Base-by-base conservation (phyloP, 2,329 filamentous ascomycete genomes). In the Delphinella strobiligena region DNA sequence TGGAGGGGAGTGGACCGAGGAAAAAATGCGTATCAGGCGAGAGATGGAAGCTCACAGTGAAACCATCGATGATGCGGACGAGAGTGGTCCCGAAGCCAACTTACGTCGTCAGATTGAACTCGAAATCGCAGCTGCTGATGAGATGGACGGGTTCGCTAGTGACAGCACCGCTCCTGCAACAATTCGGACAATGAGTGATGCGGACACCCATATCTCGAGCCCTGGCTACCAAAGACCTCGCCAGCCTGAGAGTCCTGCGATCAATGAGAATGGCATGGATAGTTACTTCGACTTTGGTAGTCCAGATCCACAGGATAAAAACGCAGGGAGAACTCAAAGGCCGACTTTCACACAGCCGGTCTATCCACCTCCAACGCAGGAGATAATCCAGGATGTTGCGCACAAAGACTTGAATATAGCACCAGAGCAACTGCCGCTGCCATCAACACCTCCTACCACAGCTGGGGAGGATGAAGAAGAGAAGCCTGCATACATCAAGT, bases 1-100 rank as follows among this genome's bases (percentile, higher is more conserved):
- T 56, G 87, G 88, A 7, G 78, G 80, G n/a, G 89, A 94, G 51
- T 79, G 94, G 66, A 80, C 89, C 52, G 80, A 74, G 14, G 57
- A 58, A 33, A 52, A 51, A 19, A 58, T 59, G 49, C 49, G 49
- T 35, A 22, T 47, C 19, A 49, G 55, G 11, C 48, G 54, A 36
- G 56, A 58, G 45, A 46, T 43, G 14, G 32, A 12, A 16, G n/a
- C 33, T 8, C 40, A 32, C 11, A 37, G 27, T 12, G 35, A 31
- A 5, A 36, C 31, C 4, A 22, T 16, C 4, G 37, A 27, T 7
- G 34, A 37, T 5, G 34, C 19, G 11, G 40, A 42, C 8, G 40
- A 42, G 9, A 35, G 36, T 19, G 40, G 32, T 19, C 35, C 40
- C 9, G 36, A 41, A 11, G 30, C 34, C 34, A 41, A 37, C 9